Percentiles rank a stretch among this genome's conserved stretches.
Conservation (phyloP, 148 eudicot genomes). For the Arbutus unedo region DNA sequence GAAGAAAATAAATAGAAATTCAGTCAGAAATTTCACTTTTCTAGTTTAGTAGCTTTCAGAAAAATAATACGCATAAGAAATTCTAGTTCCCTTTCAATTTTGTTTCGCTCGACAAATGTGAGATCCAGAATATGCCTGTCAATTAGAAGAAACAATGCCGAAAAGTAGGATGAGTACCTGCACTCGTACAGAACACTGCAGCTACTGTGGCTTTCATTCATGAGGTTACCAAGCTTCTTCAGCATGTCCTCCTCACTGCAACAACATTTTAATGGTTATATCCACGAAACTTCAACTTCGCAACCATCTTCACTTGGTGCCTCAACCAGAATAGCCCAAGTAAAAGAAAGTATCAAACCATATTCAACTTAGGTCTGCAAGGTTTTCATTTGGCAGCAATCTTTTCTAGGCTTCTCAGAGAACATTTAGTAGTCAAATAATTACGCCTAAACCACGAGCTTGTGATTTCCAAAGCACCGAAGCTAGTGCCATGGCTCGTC, state of each 20-base stretch:
- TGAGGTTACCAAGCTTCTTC: conserved; percentile 90
- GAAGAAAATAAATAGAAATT: neutral
- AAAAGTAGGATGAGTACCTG: conserved; percentile 53
- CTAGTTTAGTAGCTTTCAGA: neutral
- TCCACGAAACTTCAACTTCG: neutral
- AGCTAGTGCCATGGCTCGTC: neutral
- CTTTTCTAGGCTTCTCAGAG: too few relatives aligned
- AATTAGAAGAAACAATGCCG: neutral
- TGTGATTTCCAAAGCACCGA: conserved; percentile 7
- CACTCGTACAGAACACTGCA: conserved; percentile 94
- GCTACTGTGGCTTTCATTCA: conserved; percentile 95
- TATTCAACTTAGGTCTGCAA: neutral
- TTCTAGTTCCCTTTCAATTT: neutral
- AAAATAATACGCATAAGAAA: neutral
- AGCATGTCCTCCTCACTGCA: conserved; percentile 92
- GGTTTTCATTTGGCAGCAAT: neutral
- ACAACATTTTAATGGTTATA: conserved; percentile 13
- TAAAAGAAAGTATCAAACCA: neutral
- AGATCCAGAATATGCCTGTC: neutral
- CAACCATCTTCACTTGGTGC: neutral
- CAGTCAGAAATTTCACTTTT: neutral
- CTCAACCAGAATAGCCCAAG: neutral
- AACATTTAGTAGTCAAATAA: neutral
- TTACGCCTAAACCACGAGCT: neutral
- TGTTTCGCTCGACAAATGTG: neutral